Conservation (phyloP, 257 asterid genomes). For the Nicotiana attenuata region DNA sequence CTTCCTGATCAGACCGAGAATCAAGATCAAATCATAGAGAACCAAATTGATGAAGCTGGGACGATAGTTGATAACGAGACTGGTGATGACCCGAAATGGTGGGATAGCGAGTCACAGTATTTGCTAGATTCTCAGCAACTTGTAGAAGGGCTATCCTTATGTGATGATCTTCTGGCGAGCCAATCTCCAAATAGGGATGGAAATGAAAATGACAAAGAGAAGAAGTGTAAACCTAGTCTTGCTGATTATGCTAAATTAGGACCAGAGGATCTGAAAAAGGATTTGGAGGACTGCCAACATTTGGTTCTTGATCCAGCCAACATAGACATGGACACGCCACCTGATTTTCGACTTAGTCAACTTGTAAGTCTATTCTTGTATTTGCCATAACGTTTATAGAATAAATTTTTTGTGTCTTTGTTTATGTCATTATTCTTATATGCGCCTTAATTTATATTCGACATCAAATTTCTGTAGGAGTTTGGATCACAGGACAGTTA, state of each 20-base stretch:
- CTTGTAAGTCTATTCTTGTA: too few species aligned
- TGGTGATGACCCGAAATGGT: slow-evolving; percentile 58
- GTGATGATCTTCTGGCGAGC: slow-evolving; percentile 79
- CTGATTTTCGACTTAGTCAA: slow-evolving; percentile 82
- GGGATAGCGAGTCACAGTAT: slow-evolving; percentile 72
- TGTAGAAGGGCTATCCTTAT: slow-evolving; percentile 73
- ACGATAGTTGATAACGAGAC: slow-evolving; percentile 30
- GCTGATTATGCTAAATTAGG: slow-evolving; percentile 76
- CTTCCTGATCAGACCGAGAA: slow-evolving; percentile 21
- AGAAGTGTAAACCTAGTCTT: slow-evolving; percentile 39
- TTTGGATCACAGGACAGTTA: slow-evolving; percentile 85
- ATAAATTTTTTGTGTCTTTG: too few species aligned
- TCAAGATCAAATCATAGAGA: slow-evolving; percentile 26
- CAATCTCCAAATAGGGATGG: slow-evolving; percentile 78
- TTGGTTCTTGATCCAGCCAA: slow-evolving; percentile 46
- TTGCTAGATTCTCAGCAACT: slow-evolving; percentile 82
- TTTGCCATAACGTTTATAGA: too few species aligned
- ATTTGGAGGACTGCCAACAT: slow-evolving; percentile 72
- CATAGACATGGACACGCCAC: slow-evolving; percentile 60
- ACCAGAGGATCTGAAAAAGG: slow-evolving; percentile 68
- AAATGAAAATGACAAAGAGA: slow-evolving; percentile 26
- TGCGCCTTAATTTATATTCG: background rate
- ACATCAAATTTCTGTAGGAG: slow-evolving; percentile 39
- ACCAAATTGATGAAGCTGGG: slow-evolving; percentile 21
- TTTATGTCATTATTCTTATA: background rate